Evolutionary conservation across 2,329 filamentous ascomycete genomes (phyloP), one percentile per base, ranked within the genome.

Genomic region (Tolypocladium album): DNA sequence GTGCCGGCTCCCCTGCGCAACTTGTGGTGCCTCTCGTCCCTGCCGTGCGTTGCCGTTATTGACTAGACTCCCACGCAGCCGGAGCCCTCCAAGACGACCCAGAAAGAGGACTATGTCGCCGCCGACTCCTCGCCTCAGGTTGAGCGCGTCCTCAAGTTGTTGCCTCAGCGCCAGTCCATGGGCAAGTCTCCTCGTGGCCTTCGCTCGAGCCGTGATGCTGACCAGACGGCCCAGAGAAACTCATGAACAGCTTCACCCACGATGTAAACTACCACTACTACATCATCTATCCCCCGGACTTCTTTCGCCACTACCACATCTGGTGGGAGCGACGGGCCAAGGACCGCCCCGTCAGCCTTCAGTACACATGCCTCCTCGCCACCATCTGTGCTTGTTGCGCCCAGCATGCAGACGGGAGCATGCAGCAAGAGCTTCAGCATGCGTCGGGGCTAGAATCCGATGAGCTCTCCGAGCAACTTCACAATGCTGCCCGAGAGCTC

Each of bases 201-300:
- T 24, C 24, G 22, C 38, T 55, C 24, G 24, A 11, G 47, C 12
- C 36, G 9, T 55, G 34, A 39, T 34, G 42, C 57, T 64, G n/a
- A 57, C 50, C 45, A 50, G n/a, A 31, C 15, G 36, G 13, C n/a
- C 13, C 59, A 72, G 70, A 72, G 57, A 59, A 63, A 2, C 62
- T 72, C 2, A 64, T 72, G 4, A 64, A 67, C 31, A 66, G 64
- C 38, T 72, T 72, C 55, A 61, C 70, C 57, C 61, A 63, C 38
- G 67, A 69, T 36, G 66, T 71, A 58, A 72, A 72, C 56, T 69
- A 66, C 24, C 69, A 72, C 59, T 72, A 72, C 61, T 70, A 71
- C 64, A 68, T 72, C 59, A 66, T 72, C 56, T 69, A 71, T 55
- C 66, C 68, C n/a, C 64, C 68, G 11, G 59, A 63, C 9, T 72